These are phyloP conservation scores for Lindgomyces ingoldianus DNA, from an alignment of 495 filamentous ascomycete species.

Conservation along the genomic window DNA sequence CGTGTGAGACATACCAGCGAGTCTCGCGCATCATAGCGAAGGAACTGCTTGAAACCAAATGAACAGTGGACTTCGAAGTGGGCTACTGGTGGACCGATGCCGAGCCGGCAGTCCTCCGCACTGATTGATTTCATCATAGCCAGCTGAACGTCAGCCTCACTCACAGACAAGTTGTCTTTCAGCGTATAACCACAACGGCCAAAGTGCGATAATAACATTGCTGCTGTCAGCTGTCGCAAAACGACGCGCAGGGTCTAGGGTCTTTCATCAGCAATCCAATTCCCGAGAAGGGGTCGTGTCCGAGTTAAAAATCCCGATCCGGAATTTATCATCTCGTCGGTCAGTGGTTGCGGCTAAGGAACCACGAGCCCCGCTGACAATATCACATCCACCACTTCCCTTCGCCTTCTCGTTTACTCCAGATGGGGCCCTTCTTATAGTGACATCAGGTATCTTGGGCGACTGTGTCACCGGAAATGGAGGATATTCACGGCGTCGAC, in stretches of 20 bases:
- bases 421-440: conserved; percentile 26
- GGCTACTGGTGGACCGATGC: no score
- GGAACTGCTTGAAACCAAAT: no score
- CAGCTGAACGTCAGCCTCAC: background rate
- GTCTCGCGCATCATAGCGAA: background rate
- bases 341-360: conserved; percentile 23
- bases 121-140: background rate
- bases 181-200: background rate
- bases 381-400: conserved; percentile 5
- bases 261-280: conserved; percentile 5
- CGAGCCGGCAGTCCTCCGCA: no score
- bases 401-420: background rate
- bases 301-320: background rate
- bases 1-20: background rate
- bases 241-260: background rate
- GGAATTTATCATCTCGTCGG: background rate
- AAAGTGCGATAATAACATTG: background rate
- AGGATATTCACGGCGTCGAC: conserved; percentile 65
- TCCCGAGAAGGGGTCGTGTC: background rate
- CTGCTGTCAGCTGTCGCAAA: background rate
- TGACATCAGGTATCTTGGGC: background rate
- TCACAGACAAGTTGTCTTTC: background rate
- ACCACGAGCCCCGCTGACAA: conserved; percentile 30
- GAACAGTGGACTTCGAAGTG: no score
- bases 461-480: conserved; percentile 49